Evolutionary conservation across 208 protist genomes (phyloP).

Genomic region (Crithidia acanthocephali): DNA sequence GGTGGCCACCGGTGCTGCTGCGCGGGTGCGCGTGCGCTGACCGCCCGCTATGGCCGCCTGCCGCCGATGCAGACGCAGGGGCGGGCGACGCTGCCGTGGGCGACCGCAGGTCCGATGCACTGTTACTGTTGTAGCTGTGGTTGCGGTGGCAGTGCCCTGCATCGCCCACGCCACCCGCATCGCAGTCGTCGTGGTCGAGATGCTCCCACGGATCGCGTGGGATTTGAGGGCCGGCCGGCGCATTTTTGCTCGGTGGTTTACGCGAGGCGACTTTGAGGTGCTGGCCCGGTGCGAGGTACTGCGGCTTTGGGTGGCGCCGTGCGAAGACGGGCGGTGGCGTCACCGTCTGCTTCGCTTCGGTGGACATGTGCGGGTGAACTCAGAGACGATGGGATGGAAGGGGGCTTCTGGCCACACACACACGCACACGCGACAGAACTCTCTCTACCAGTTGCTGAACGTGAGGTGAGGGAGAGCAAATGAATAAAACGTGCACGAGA

Average conservation of each 20-base stretch:
- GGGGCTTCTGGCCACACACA: too few species aligned
- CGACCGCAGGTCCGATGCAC: neutral
- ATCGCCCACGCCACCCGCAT: neutral
- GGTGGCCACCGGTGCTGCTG: conserved; percentile 15
- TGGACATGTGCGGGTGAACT: conserved; percentile 8
- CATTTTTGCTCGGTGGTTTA: conserved; percentile 5
- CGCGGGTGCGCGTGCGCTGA: neutral
- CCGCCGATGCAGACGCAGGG: neutral
- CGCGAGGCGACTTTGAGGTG: conserved; percentile 36
- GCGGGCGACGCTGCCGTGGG: neutral
- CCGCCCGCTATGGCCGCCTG: neutral
- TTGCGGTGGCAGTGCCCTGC: neutral
- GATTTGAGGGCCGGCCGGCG: neutral
- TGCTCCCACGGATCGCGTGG: conserved; percentile 36
- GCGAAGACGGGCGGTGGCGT: conserved; percentile 20
- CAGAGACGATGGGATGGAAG: neutral
- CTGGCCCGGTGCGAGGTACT: conserved; percentile 30
- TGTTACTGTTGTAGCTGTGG: neutral
- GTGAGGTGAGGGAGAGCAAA: too few species aligned
- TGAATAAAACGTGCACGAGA: too few species aligned
- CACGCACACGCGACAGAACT: too few species aligned
- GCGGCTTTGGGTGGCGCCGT: conserved; percentile 14
- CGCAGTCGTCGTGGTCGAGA: neutral
- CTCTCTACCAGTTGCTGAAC: too few species aligned
- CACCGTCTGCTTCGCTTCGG: conserved; percentile 3